Base-by-base conservation (phyloP, 2,329 filamentous ascomycete genomes). In the Sporothrix luriei region DNA sequence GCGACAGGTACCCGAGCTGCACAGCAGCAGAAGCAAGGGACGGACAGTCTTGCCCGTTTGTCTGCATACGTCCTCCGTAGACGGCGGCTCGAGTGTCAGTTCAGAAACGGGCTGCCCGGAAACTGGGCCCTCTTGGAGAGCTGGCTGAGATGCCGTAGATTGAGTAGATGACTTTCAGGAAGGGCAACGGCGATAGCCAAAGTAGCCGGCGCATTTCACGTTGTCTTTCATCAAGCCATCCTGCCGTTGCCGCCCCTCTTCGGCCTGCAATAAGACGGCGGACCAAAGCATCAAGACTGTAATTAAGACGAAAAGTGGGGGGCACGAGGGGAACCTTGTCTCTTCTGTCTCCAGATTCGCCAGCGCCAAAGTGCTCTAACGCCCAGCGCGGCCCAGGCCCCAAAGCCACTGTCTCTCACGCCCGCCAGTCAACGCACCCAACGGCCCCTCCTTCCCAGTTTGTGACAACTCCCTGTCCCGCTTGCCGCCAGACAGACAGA, bases 401-500 rank as follows among this genome's bases (percentile, higher is more conserved):
- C 33, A 6, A 33, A 38, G 24, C 9, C 13, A 46, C 57, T 62
- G n/a, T 16, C 29, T 54, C 26, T 38, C 51, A 43, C 38, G 51
- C 38, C 24, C 46, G 40, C 64, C 19, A 7, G 43, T 48, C 21
- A 48, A 19, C 54, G 46, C 59, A 52, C 16, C 29, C 40, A 40
- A 43, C 61, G 66, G 66, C 66, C 70, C 70, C 70, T 71, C 70
- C 70, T 71, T 69, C 55, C 70, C 67, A 55, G 38, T 67, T 66
- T 70, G 69, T 70, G 57, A 66, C 66, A 66, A 65, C 57, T 54
- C 43, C 48, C 14, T 33, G 48, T 54, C 64, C 69, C 57, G 57
- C 69, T 61, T 66, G 59, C 64, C 64, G 64, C 64, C 48, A 55
- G 51, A 66, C n/a, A 52, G 26, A 61, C 52, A 43, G 52, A 52